Evolutionary conservation across 2,329 filamentous ascomycete species (phyloP).

Genomic region (Podosphaera fusca): DNA sequence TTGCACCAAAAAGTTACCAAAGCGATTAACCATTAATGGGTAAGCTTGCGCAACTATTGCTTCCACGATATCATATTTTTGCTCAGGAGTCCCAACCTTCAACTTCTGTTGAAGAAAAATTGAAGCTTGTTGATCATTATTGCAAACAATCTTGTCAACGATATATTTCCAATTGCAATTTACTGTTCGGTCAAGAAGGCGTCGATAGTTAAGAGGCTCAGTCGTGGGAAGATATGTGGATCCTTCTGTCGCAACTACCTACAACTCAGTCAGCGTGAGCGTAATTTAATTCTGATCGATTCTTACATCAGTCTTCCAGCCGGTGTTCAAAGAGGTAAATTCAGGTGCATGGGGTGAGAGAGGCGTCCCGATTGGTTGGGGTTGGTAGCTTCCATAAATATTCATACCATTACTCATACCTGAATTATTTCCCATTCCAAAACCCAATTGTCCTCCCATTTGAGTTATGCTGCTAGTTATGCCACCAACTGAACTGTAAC

Average conservation of each 20-base stretch:
- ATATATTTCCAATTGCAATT: slow-evolving; percentile 99
- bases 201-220: slow-evolving; percentile 89
- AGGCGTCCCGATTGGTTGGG: slow-evolving; percentile 35
- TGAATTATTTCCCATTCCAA: slow-evolving; percentile 4
- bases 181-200: slow-evolving; percentile 81
- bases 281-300: slow-evolving; percentile 5
- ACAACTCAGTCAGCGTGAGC: slow-evolving; percentile 12
- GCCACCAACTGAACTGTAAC: slow-evolving; percentile 12
- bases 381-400: slow-evolving; percentile 21
- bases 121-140: slow-evolving; percentile 95
- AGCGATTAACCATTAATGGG: slow-evolving; percentile 90
- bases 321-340: slow-evolving; percentile 33
- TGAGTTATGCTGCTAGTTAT: slow-evolving; percentile 8
- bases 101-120: slow-evolving; percentile 98
- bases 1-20: slow-evolving; percentile 95
- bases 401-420: slow-evolving; percentile 8
- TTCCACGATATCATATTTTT: slow-evolving; percentile 94
- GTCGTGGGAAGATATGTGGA: slow-evolving; percentile 67
- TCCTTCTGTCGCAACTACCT: slow-evolving; percentile 29
- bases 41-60: slow-evolving; percentile 90
- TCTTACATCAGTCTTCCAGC: slow-evolving; percentile 16
- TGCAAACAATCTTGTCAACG: slow-evolving; percentile 97
- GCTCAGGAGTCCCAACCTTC: slow-evolving; percentile 81
- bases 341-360: slow-evolving; percentile 54
- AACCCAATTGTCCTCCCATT: slow-evolving; percentile 8